Evolutionary conservation across 768 basidiomycete species (phyloP).

Genomic region (Cubamyces sp.): DNA sequence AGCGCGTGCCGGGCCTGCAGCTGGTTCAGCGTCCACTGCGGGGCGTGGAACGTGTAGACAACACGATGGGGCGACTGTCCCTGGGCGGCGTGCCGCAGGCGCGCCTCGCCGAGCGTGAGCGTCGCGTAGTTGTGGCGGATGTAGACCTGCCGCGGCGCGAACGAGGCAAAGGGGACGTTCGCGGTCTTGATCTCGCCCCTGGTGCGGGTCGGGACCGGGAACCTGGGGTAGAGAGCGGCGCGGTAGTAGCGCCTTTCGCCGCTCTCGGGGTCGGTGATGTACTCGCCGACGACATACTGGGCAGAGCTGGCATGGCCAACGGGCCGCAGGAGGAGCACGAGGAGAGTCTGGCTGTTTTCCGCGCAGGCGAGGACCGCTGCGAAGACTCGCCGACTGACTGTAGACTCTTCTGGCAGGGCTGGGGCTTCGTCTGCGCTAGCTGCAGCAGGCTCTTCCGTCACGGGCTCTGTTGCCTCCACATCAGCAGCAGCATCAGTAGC

Average conservation of each 20-base stretch:
- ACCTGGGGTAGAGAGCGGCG: not conserved
- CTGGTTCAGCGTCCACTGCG: conserved; percentile 1
- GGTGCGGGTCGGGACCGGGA: not conserved
- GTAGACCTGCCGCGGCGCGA: not conserved
- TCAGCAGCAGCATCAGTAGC: too few relatives aligned
- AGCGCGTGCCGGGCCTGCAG: not conserved
- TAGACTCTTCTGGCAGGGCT: too few relatives aligned
- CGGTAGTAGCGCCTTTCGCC: not conserved
- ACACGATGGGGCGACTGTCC: not conserved
- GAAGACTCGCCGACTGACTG: not conserved
- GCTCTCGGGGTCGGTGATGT: not conserved
- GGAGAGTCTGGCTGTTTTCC: not conserved
- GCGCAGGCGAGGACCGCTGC: not conserved
- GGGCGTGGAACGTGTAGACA: not conserved
- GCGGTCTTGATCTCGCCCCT: too few relatives aligned
- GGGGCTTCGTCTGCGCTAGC: too few relatives aligned
- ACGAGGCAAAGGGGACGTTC: not conserved
- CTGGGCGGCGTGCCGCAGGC: too few relatives aligned
- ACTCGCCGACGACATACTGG: conserved; percentile 6
- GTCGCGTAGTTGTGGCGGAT: conserved; percentile 8
- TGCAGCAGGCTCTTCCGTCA: too few relatives aligned
- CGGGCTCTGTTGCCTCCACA: too few relatives aligned
- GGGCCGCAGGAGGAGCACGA: conserved; percentile 2
- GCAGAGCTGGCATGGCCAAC: not conserved
- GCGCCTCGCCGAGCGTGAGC: not conserved